A percentile compares a stretch with the other conserved stretches of the same genome.
Evolutionary conservation across 352 stramenopile species (phyloP).

Genomic region (Bremia lactucae): DNA sequence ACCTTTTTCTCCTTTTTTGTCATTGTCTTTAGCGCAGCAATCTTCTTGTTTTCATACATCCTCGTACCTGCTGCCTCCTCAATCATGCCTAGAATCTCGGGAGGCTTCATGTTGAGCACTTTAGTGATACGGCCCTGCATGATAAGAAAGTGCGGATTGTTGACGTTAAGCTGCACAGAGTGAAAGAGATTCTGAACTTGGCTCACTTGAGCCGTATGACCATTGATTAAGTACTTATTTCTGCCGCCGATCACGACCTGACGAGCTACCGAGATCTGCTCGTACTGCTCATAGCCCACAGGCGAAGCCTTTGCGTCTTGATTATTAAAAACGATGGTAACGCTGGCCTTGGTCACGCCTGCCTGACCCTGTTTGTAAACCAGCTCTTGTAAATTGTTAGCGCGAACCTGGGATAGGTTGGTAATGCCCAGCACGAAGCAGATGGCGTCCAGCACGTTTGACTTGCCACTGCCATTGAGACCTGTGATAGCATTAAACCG

Average conservation of each 20-base stretch:
- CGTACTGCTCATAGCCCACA: slow-evolving; percentile 95
- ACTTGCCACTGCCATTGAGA: slow-evolving; percentile 99
- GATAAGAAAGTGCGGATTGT: slow-evolving; percentile 99
- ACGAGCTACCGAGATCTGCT: slow-evolving; percentile 97
- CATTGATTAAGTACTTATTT: slow-evolving; percentile 99
- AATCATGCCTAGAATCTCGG: slow-evolving; percentile 99
- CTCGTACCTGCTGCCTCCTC: slow-evolving; percentile 98
- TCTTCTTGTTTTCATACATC: slow-evolving; percentile 99
- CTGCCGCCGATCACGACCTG: slow-evolving; percentile 97
- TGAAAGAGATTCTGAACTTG: slow-evolving; percentile 99
- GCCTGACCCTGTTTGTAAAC: slow-evolving; percentile 99
- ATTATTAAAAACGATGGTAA: slow-evolving; percentile 99
- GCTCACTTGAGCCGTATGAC: slow-evolving; percentile 92
- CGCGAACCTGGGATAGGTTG: slow-evolving; percentile 97
- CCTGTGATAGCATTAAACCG: slow-evolving; percentile 99
- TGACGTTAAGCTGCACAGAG: slow-evolving; percentile 99
- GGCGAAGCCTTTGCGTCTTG: slow-evolving; percentile 86
- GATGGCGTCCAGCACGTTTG: slow-evolving; percentile 99
- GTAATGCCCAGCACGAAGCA: slow-evolving; percentile 99
- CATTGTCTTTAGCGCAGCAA: slow-evolving; percentile 96
- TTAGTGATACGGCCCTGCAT: slow-evolving; percentile 99
- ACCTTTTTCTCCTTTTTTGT: slow-evolving; percentile 99
- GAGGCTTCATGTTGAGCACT: slow-evolving; percentile 99
- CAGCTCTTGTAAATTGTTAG: slow-evolving; percentile 97
- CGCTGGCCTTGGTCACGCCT: slow-evolving; percentile 97